phyloP scores from a whole-genome alignment of 73 alveolate species.

The Paramecium tetraurelia region DNA sequence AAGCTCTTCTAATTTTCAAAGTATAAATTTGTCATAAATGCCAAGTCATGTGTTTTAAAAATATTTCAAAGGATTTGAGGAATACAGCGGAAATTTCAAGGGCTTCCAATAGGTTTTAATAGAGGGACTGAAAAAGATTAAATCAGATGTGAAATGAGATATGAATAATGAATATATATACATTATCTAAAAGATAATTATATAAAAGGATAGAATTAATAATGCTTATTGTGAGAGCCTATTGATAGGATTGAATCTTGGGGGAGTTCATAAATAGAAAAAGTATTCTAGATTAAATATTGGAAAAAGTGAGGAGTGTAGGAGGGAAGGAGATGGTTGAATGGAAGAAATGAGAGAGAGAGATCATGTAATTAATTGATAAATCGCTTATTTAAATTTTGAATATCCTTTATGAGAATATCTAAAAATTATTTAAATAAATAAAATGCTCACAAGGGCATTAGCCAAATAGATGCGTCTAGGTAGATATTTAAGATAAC shows the following conservation, averaged over 20 bases:
- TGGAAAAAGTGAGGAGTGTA: not conserved
- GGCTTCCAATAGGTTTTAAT: not conserved
- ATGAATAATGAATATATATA: not conserved
- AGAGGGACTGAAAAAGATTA: not conserved
- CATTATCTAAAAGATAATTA: not conserved
- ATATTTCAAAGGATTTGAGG: conserved; percentile 3
- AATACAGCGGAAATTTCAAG: not conserved
- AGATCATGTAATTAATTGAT: not conserved
- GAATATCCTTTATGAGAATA: not conserved
- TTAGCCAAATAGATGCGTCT: conserved; percentile 24
- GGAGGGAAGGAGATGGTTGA: not conserved
- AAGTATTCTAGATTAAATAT: not conserved
- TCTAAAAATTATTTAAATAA: not conserved
- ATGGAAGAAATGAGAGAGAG: not conserved
- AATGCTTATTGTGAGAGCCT: not conserved
- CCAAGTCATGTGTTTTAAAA: not conserved
- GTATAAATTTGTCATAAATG: not conserved
- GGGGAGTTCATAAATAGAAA: not conserved
- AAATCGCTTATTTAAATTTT: not conserved
- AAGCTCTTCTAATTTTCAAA: conserved; percentile 27
- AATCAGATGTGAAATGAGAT: not conserved
- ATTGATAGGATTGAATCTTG: not conserved
- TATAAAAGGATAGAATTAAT: not conserved
- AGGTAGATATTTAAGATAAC: not conserved
- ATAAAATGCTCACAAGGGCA: conserved; percentile 43